Percentiles rank a stretch among this genome's conserved stretches.
These are phyloP conservation scores for Metschnikowia amazonensis DNA, from an alignment of 805 yeast species.

Conservation along the genomic window DNA sequence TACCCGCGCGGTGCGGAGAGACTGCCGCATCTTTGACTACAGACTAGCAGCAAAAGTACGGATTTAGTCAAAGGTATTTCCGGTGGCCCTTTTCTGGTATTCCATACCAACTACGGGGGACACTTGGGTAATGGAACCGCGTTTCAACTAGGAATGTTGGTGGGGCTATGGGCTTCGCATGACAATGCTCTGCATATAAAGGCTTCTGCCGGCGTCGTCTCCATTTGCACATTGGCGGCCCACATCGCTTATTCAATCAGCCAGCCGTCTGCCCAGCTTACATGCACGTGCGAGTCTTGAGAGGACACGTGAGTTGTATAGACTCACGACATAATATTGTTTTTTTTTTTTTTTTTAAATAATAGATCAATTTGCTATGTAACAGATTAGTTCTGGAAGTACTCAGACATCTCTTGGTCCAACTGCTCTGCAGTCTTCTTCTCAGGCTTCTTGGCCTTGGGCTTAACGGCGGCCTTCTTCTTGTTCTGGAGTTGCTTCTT, in stretches of 20 bases:
- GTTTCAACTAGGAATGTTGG: neutral
- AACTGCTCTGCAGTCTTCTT: slow-evolving; percentile 85
- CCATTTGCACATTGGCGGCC: neutral
- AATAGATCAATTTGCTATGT: slow-evolving; percentile 1
- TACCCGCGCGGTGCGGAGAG: neutral
- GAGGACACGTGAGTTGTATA: neutral
- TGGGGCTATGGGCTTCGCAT: neutral
- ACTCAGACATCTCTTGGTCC: slow-evolving; percentile 98
- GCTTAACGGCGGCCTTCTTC: slow-evolving; percentile 29
- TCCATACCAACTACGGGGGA: neutral
- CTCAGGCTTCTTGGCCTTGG: slow-evolving; percentile 37
- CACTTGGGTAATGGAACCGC: neutral
- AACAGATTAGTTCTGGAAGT: slow-evolving; percentile 50
- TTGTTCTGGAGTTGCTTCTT: slow-evolving; percentile 31
- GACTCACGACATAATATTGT: neutral
- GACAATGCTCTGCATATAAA: neutral
- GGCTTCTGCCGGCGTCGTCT: neutral
- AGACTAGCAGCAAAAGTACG: neutral
- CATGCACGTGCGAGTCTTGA: neutral
- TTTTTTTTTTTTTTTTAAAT: neutral
- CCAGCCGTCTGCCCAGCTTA: slow-evolving; percentile 1
- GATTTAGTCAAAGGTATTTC: neutral
- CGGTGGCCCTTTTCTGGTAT: too few species aligned
- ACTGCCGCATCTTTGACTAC: neutral
- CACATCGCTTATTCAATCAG: neutral